Conservation (phyloP, 1,284 basidiomycete genomes). For the Malassezia equina region DNA sequence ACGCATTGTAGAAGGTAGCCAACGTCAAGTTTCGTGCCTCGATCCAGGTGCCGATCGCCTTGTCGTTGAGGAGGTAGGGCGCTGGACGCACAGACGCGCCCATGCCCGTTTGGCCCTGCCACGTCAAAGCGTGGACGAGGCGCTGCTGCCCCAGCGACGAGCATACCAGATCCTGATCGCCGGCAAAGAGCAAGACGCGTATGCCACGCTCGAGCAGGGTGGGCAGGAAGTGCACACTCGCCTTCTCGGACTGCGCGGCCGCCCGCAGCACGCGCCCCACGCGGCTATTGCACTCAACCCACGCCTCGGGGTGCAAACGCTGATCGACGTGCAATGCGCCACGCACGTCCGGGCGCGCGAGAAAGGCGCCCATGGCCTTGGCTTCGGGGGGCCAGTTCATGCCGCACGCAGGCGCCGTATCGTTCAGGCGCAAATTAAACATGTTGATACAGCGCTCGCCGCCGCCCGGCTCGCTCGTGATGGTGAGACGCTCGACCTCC, state of each 20-base stretch:
- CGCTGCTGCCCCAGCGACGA: slow-evolving; percentile 83
- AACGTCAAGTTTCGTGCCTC: slow-evolving; percentile 82
- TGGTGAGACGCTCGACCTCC: slow-evolving; percentile 50
- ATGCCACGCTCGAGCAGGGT: slow-evolving; percentile 62
- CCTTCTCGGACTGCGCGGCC: slow-evolving; percentile 50
- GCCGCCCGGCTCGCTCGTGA: background rate
- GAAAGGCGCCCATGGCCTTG: slow-evolving; percentile 63
- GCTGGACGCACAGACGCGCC: slow-evolving; percentile 9
- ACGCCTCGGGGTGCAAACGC: slow-evolving; percentile 62
- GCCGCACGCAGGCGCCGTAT: slow-evolving; percentile 77
- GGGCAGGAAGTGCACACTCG: slow-evolving; percentile 68
- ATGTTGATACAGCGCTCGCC: slow-evolving; percentile 69
- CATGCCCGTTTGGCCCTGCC: slow-evolving; percentile 70
- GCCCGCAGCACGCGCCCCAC: slow-evolving; percentile 59
- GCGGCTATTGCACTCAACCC: slow-evolving; percentile 73
- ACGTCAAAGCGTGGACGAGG: slow-evolving; percentile 70
- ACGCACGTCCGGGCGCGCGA: slow-evolving; percentile 73
- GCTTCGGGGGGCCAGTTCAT: slow-evolving; percentile 98
- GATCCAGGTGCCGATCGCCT: slow-evolving; percentile 79
- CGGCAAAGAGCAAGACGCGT: slow-evolving; percentile 80
- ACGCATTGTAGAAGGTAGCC: slow-evolving; percentile 64
- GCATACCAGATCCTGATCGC: slow-evolving; percentile 86
- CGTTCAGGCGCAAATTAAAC: slow-evolving; percentile 82
- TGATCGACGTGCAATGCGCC: slow-evolving; percentile 65
- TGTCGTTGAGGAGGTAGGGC: slow-evolving; percentile 68